Evolutionary conservation across 2,329 filamentous ascomycete genomes (phyloP), one percentile per base, ranked within the genome.

Genomic region (Fusarium illudens): DNA sequence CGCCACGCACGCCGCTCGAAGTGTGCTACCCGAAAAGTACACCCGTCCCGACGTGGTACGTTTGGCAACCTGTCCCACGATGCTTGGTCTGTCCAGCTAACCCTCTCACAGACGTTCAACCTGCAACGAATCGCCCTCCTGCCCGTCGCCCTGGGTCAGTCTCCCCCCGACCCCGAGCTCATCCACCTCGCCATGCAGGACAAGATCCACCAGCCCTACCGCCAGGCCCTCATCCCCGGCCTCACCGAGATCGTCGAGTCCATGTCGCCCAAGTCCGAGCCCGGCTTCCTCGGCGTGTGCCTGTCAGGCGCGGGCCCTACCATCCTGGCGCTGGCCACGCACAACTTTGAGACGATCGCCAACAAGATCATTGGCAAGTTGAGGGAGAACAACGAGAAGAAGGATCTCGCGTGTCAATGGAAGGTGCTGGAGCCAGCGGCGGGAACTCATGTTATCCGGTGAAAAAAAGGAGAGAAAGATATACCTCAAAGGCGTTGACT

Each of bases 181-280:
- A 99, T 99, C 78, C 96, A 96, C 82, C 89, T 96, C 49, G 95
- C 94, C 48, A 99, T 99, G 96, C 96, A 98, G 82, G 96, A 99
- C 83, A 97, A 94, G 81, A 89, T 99, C 64, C 96, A 99, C 82
- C 96, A 99, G 80, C 96, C 94, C 42, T 98, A 99, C 83, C 91
- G 96, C 56, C 91, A 96, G 80, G 91, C 87, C 3, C 87, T 99
- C 65, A 97, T 99, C 71, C 96, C 96, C 1, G 96, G 95, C 1
- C 86, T 99, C 60, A 91, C 92, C 15, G 92, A 97, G 77, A 95
- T 99, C 56, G 89, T 99, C 54, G 89, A 93, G 78, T 95, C 91
- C 63, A 94, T 98, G 84, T 97, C 92, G 11, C 96, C 95, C 27
- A 87, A 88, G 75, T 91, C 91, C 6, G 93, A 97, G 77, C 90